Conservation (phyloP, 2,329 filamentous ascomycete genomes). For the Alternaria solani region DNA sequence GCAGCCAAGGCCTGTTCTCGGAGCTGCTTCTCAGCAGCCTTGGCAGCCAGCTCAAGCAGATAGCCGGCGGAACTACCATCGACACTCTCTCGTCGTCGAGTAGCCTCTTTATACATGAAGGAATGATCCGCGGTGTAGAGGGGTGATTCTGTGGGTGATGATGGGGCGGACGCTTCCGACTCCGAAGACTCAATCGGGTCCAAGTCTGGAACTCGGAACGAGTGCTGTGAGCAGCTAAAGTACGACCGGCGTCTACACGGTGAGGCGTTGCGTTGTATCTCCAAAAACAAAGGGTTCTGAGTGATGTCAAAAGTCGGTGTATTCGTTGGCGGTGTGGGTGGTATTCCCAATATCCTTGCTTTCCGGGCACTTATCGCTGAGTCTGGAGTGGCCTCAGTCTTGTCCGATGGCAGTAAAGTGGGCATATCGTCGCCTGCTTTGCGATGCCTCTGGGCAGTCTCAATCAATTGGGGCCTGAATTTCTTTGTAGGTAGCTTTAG, state of each 20-base stretch:
- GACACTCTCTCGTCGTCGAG: slow-evolving; percentile 69
- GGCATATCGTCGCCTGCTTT: slow-evolving; percentile 70
- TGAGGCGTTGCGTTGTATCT: slow-evolving; percentile 47
- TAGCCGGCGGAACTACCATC: slow-evolving; percentile 80
- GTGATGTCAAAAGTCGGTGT: slow-evolving; percentile 42
- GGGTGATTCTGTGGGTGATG: slow-evolving; percentile 57
- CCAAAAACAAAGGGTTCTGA: slow-evolving; percentile 46
- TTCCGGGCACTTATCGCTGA: slow-evolving; percentile 35
- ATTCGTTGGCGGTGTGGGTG: slow-evolving; percentile 57
- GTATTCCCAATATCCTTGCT: slow-evolving; percentile 55
- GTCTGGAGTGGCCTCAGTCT: slow-evolving; percentile 73
- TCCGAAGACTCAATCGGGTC: slow-evolving; percentile 70
- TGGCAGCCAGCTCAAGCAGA: slow-evolving; percentile 79
- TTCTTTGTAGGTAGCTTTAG: slow-evolving; percentile 46
- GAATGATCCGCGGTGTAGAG: slow-evolving; percentile 60
- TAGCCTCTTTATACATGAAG: slow-evolving; percentile 60
- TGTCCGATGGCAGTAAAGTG: slow-evolving; percentile 70
- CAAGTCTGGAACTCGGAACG: slow-evolving; percentile 67
- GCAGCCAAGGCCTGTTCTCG: slow-evolving; percentile 78
- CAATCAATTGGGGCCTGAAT: slow-evolving; percentile 82
- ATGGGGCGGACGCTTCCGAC: slow-evolving; percentile 58
- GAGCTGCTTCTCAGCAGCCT: slow-evolving; percentile 80
- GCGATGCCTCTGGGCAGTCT: slow-evolving; percentile 76
- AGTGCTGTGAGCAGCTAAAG: slow-evolving; percentile 57
- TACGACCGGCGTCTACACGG: slow-evolving; percentile 44